phyloP scores from a whole-genome alignment of 1,284 basidiomycete species.

The Ceratobasidium sp. region DNA sequence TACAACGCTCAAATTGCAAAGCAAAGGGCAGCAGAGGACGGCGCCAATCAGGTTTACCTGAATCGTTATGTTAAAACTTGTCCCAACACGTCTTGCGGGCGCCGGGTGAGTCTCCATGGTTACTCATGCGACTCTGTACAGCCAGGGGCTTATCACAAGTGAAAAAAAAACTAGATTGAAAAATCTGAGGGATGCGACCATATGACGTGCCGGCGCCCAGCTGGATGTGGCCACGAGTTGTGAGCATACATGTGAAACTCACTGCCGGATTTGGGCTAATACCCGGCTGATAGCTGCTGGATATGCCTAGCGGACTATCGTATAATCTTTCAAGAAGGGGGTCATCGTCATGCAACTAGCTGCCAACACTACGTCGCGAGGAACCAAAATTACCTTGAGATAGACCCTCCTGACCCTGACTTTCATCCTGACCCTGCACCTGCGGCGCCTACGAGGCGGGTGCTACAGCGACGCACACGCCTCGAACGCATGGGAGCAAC shows the following conservation, averaged over 20 bases:
- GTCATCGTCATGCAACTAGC: conserved; percentile 15
- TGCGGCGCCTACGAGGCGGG: too few relatives aligned
- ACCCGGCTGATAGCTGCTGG: conserved; percentile 13
- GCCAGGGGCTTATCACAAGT: not conserved
- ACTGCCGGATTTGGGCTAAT: not conserved
- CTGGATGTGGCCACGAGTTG: conserved; percentile 35
- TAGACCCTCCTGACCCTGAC: too few relatives aligned
- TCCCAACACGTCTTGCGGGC: conserved; percentile 15
- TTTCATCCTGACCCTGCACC: too few relatives aligned
- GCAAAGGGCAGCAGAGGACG: not conserved
- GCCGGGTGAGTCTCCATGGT: conserved; percentile 13
- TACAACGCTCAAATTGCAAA: not conserved
- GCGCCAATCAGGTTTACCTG: conserved; percentile 14
- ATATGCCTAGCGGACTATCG: conserved; percentile 10
- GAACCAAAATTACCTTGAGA: too few relatives aligned
- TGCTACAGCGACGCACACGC: too few relatives aligned
- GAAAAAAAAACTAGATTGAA: conserved; percentile 24
- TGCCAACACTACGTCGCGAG: not conserved
- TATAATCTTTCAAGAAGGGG: not conserved
- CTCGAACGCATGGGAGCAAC: too few relatives aligned
- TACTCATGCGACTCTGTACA: too few relatives aligned
- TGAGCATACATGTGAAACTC: not conserved
- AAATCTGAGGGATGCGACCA: conserved; percentile 36
- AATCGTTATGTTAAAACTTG: conserved; percentile 13
- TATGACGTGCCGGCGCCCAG: conserved; percentile 37